Base-by-base conservation (phyloP, 352 stramenopile genomes). In the Paralagenidium karlingii region DNA sequence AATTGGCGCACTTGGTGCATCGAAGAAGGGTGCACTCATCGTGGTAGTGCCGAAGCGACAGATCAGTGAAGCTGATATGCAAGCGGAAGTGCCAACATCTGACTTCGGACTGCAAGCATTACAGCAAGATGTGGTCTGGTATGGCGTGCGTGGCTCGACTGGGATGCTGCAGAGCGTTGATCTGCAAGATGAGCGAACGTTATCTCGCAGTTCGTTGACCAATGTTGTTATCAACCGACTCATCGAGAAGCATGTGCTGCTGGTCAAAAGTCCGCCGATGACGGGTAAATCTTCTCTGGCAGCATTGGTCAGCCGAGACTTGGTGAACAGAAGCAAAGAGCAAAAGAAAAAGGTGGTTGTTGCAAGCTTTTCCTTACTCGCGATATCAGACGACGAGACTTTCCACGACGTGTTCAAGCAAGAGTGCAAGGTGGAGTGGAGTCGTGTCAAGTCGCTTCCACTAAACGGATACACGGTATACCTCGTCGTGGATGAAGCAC, bases 231-330 rank as follows among this genome's bases (percentile, higher is more conserved):
- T 53, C 9, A 13, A 21, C 16, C 34, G 27, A 8, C 31, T 53
- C 3, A 16, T 49, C 2, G 10, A 45, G 16, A 49, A 5, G 5
- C 46, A 43, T 30, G 24, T 49, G 11, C 16, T 53, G 39, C 10
- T 44, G 1, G 27, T 53, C 30, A 49, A 30, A 0, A 38, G 46
- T 31, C 46, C 46, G n/a, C 22, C 46, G 12, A 53, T 43, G 39
- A 53, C 40, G 0, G 46, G 46, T 1, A 53, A 49, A 33, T 24
- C 46, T 2, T 39, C 30, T 1, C 40, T 53, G 2, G 46, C 46
- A 4, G n/a, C 40, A n/a, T 12, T 53, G 24, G 46, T 53, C 6
- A 40, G 39, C 21, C 28, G 19, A 1, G 16, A 25, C 18, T 32
- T 43, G 46, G 19, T 11, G 12, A 38, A 43, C 11, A 15, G 11